phyloP scores from a whole-genome alignment of 345 rosid species.

The Salix suchowensis region DNA sequence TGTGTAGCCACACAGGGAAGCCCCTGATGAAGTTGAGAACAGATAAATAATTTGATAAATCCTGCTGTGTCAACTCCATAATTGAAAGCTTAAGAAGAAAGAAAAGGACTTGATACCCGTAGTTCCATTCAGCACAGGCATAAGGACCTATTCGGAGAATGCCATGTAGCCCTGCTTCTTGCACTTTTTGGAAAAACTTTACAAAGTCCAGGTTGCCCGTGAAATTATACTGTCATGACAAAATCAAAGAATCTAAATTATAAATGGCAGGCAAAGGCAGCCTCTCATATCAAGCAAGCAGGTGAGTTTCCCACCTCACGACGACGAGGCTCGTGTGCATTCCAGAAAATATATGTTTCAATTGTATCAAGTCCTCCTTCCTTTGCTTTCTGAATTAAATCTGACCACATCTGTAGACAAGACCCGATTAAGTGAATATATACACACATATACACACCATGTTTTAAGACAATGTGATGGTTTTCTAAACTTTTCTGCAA shows the following conservation, averaged over 20 bases:
- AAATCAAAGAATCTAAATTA: too few species aligned
- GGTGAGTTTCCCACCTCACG: conserved; percentile 20
- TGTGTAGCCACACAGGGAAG: conserved; percentile 30
- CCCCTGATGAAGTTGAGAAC: conserved; percentile 7
- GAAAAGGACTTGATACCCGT: conserved; percentile 29
- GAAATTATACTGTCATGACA: conserved; percentile 15
- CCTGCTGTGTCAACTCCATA: too few species aligned
- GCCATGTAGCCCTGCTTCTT: conserved; percentile 35
- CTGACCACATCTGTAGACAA: conserved; percentile 51
- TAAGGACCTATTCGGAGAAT: conserved; percentile 46
- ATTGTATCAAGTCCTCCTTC: conserved; percentile 52
- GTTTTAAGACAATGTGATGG: too few species aligned
- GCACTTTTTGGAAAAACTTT: conserved; percentile 37
- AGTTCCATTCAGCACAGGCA: conserved; percentile 47
- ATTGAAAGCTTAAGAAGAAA: not conserved
- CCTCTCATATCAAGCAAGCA: too few species aligned
- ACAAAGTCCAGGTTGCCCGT: conserved; percentile 34
- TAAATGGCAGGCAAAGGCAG: too few species aligned
- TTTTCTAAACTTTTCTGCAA: too few species aligned
- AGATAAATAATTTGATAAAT: not conserved
- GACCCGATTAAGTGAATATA: too few species aligned
- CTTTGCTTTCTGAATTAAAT: conserved; percentile 43
- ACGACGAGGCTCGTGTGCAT: conserved; percentile 45
- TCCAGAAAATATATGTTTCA: conserved; percentile 57
- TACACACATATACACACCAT: too few species aligned